phyloP scores from a whole-genome alignment of 106 monocot species.

The Dendrobium chrysotoxum region DNA sequence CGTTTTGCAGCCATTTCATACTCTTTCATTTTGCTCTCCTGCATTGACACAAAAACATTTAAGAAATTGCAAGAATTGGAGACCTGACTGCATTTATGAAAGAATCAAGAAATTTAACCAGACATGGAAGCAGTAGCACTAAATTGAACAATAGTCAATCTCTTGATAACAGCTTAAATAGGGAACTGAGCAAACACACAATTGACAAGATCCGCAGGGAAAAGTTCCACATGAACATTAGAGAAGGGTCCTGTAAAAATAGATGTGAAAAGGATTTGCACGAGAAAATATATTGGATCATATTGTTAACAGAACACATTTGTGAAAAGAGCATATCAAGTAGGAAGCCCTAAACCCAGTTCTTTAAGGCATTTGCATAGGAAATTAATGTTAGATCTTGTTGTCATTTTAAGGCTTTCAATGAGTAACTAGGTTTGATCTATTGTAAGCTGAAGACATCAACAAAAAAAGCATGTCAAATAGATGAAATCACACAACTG shows the following conservation, averaged over 20 bases:
- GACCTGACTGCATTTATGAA: not conserved
- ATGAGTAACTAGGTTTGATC: not conserved
- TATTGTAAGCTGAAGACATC: not conserved
- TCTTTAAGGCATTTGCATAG: not conserved
- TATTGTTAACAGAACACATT: not conserved
- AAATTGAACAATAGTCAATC: not conserved
- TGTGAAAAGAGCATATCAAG: not conserved
- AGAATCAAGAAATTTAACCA: not conserved
- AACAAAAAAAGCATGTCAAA: not conserved
- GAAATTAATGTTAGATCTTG: not conserved
- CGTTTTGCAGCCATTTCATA: conserved; percentile 72
- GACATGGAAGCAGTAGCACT: not conserved
- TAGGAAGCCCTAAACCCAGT: not conserved
- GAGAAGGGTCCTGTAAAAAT: not conserved
- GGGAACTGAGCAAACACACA: not conserved
- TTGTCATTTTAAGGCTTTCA: not conserved
- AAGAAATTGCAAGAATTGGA: not conserved
- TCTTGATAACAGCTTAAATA: not conserved
- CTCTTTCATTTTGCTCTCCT: conserved; percentile 77
- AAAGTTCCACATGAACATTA: not conserved
- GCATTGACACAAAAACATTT: not conserved
- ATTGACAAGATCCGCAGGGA: not conserved
- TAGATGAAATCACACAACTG: not conserved
- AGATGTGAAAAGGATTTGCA: too few relatives aligned
- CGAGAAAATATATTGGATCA: not conserved